Percentiles rank a stretch among this genome's conserved stretches.
These are phyloP conservation scores for Exophiala bonariae DNA, from an alignment of 2,329 filamentous ascomycete species.

Conservation along the genomic window DNA sequence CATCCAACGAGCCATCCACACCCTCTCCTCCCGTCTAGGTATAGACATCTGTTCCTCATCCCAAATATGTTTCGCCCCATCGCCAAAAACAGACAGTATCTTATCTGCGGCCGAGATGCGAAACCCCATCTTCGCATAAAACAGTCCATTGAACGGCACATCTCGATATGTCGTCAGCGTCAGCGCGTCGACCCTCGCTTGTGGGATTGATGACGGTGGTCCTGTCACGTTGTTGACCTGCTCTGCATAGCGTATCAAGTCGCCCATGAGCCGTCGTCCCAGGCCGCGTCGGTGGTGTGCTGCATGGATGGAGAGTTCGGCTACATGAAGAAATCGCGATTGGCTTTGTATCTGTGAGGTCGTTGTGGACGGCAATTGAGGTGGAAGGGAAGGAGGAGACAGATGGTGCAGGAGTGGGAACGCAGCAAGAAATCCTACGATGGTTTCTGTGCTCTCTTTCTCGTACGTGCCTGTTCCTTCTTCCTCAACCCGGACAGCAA, in stretches of 20 bases:
- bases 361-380: background rate
- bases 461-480: background rate
- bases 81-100: slow-evolving; percentile 7
- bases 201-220: background rate
- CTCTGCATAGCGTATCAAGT: background rate
- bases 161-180: slow-evolving; percentile 13
- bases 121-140: slow-evolving; percentile 13
- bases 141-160: slow-evolving; percentile 14
- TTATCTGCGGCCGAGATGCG: background rate
- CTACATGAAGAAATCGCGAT: slow-evolving; percentile 4
- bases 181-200: background rate
- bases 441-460: background rate
- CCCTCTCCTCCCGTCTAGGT: slow-evolving; percentile 1
- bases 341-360: background rate
- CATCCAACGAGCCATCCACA: slow-evolving; percentile 12
- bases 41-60: slow-evolving; percentile 12
- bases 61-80: slow-evolving; percentile 5
- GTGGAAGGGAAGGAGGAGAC: background rate
- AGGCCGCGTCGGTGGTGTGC: slow-evolving; percentile 9
- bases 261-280: slow-evolving; percentile 1
- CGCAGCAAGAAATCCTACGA: slow-evolving; percentile 11
- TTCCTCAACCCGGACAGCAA: background rate
- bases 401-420: background rate
- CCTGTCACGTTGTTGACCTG: background rate
- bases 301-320: slow-evolving; percentile 11